Percentiles rank a stretch among this genome's conserved stretches.
phyloP scores from a whole-genome alignment of 2,329 filamentous ascomycete genomes.

The Rugonectria rugulosa region DNA sequence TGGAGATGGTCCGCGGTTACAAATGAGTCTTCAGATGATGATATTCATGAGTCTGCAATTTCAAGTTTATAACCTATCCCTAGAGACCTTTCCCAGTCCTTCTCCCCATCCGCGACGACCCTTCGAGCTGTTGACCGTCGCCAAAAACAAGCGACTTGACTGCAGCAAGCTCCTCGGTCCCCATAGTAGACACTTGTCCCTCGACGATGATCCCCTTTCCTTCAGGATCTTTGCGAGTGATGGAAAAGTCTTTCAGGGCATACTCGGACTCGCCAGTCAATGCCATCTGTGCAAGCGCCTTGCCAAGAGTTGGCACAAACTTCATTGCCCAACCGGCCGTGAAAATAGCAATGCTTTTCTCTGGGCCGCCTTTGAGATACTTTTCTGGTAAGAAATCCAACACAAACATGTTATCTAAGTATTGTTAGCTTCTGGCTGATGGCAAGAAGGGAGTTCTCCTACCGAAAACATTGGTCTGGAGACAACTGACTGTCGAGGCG shows the following conservation, averaged over 20 bases:
- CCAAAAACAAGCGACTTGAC: too few species aligned
- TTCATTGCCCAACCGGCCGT: conserved; percentile 31
- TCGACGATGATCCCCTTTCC: conserved; percentile 22
- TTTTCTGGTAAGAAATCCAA: conserved; percentile 27
- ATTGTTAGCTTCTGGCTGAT: not conserved
- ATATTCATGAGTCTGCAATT: too few species aligned
- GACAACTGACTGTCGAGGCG: conserved; percentile 6
- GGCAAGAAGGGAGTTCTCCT: not conserved
- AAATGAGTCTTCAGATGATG: too few species aligned
- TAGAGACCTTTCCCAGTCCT: too few species aligned
- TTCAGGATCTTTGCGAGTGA: conserved; percentile 12
- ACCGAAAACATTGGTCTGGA: conserved; percentile 13
- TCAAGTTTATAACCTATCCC: too few species aligned
- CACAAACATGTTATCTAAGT: conserved; percentile 28
- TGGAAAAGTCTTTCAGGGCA: conserved; percentile 16
- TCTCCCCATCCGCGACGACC: too few species aligned
- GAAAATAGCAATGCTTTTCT: conserved; percentile 25
- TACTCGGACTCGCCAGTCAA: conserved; percentile 20
- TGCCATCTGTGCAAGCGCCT: conserved; percentile 23
- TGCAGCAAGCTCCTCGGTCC: too few species aligned
- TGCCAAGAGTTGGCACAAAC: conserved; percentile 26
- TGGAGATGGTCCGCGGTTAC: too few species aligned
- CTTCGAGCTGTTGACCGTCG: too few species aligned
- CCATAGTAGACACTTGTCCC: too few species aligned
- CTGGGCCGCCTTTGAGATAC: conserved; percentile 9